phyloP scores from a whole-genome alignment of 2,329 filamentous ascomycete genomes.

The Cyphellophora europaea region DNA sequence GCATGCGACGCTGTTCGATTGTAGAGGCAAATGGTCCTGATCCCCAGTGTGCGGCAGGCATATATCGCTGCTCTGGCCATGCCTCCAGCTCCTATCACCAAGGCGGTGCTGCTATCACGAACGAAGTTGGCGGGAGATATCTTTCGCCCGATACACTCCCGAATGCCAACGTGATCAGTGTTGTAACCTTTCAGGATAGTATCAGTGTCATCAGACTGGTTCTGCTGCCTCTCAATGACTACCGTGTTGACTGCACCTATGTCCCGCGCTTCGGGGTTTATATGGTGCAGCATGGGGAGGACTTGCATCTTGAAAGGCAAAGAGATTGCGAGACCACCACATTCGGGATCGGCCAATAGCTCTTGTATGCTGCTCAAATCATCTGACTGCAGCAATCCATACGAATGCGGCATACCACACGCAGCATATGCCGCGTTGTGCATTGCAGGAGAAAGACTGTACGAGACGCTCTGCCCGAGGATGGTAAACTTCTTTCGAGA shows the following conservation, averaged over 20 bases:
- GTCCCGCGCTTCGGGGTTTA: constrained; percentile 17
- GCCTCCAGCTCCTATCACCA: constrained; percentile 19
- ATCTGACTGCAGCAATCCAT: too few species aligned
- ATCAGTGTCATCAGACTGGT: constrained; percentile 58
- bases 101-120: constrained; percentile 12
- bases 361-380: too few species aligned
- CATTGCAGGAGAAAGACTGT: too few species aligned
- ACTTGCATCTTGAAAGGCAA: too few species aligned
- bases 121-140: constrained; percentile 20
- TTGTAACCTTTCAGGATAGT: constrained; percentile 31
- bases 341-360: too few species aligned
- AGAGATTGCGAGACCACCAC: too few species aligned
- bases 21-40: constrained; percentile 19
- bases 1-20: constrained; percentile 19
- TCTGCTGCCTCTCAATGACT: neutral
- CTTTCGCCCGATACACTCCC: constrained; percentile 19
- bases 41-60: constrained; percentile 16
- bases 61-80: constrained; percentile 20
- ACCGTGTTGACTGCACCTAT: constrained; percentile 23
- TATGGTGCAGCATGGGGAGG: constrained; percentile 15
- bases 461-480: too few species aligned
- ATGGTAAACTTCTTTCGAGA: too few species aligned
- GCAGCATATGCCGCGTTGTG: too few species aligned
- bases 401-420: too few species aligned
- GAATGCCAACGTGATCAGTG: constrained; percentile 22